These are phyloP conservation scores for Trypanosoma rangeli DNA, from an alignment of 208 protist genomes.

Conservation along the genomic window DNA sequence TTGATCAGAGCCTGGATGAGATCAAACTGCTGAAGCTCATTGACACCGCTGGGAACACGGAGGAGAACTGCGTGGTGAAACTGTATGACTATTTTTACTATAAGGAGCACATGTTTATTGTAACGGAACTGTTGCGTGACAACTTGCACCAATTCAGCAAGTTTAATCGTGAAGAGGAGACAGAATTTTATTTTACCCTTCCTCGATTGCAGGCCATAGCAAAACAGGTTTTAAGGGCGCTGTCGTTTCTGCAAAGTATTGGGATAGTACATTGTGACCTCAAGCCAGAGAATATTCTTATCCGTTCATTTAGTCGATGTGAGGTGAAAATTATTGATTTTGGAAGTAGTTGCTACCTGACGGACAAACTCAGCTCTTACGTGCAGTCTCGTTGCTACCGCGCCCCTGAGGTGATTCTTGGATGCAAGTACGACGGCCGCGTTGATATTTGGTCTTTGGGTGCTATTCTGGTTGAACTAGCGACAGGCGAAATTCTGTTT, in stretches of 20 bases:
- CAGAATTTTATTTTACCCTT: slow-evolving; percentile 82
- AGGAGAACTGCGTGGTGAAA: slow-evolving; percentile 71
- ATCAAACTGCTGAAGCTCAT: slow-evolving; percentile 91
- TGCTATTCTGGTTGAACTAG: slow-evolving; percentile 90
- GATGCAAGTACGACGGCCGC: slow-evolving; percentile 68
- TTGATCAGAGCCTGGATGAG: slow-evolving; percentile 95
- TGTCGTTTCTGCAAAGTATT: slow-evolving; percentile 82
- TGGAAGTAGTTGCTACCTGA: slow-evolving; percentile 76
- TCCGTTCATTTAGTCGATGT: slow-evolving; percentile 69
- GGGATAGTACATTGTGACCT: slow-evolving; percentile 87
- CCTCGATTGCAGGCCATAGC: slow-evolving; percentile 76
- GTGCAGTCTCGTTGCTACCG: slow-evolving; percentile 74
- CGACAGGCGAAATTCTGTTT: slow-evolving; percentile 84
- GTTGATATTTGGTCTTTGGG: slow-evolving; percentile 98
- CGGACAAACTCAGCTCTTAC: slow-evolving; percentile 70
- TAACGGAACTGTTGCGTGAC: slow-evolving; percentile 91
- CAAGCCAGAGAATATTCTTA: slow-evolving; percentile 91
- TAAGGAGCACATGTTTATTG: slow-evolving; percentile 92
- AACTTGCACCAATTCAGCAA: slow-evolving; percentile 93
- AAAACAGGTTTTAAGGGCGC: slow-evolving; percentile 60
- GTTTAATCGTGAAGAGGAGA: slow-evolving; percentile 61
- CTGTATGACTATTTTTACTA: slow-evolving; percentile 92
- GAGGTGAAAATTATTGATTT: slow-evolving; percentile 89
- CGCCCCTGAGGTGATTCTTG: slow-evolving; percentile 65
- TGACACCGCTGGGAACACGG: slow-evolving; percentile 66